Conservation (phyloP, 2,329 filamentous ascomycete species). For the Cordyceps fumosorosea region DNA sequence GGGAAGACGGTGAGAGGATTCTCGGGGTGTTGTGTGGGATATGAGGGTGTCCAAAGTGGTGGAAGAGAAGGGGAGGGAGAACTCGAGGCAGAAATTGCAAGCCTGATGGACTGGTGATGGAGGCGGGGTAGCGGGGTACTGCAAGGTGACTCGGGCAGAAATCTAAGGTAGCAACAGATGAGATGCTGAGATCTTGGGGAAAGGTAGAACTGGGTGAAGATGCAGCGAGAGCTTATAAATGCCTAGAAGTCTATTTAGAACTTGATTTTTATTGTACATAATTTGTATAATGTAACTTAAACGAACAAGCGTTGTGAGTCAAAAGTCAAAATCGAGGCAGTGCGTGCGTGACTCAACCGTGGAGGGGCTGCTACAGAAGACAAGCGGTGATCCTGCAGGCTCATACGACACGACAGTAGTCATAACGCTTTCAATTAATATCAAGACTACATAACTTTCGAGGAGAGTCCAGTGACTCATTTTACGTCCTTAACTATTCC, state of each 20-base stretch:
- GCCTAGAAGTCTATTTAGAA: no score
- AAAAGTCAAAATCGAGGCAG: not conserved
- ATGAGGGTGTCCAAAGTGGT: not conserved
- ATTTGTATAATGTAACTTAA: not conserved
- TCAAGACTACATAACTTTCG: not conserved
- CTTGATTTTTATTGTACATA: not conserved
- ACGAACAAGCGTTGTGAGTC: not conserved
- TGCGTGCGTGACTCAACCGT: slow-evolving; percentile 7
- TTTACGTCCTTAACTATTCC: no score
- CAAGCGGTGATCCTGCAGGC: not conserved
- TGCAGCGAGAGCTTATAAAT: no score
- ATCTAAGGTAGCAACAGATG: not conserved
- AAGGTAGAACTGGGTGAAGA: not conserved
- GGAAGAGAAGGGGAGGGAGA: not conserved
- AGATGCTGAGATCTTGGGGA: not conserved
- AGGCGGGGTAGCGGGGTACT: slow-evolving; percentile 13
- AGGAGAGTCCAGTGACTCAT: not conserved
- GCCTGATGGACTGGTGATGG: slow-evolving; percentile 9
- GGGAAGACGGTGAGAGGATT: slow-evolving; percentile 4
- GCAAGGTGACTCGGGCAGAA: slow-evolving; percentile 6
- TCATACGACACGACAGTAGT: not conserved
- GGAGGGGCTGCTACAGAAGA: not conserved
- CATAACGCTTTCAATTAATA: not conserved
- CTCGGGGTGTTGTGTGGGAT: slow-evolving; percentile 8
- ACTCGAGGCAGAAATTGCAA: slow-evolving; percentile 6